phyloP scores from a whole-genome alignment of 2,329 filamentous ascomycete species.

The Tolypocladium nubicola region DNA sequence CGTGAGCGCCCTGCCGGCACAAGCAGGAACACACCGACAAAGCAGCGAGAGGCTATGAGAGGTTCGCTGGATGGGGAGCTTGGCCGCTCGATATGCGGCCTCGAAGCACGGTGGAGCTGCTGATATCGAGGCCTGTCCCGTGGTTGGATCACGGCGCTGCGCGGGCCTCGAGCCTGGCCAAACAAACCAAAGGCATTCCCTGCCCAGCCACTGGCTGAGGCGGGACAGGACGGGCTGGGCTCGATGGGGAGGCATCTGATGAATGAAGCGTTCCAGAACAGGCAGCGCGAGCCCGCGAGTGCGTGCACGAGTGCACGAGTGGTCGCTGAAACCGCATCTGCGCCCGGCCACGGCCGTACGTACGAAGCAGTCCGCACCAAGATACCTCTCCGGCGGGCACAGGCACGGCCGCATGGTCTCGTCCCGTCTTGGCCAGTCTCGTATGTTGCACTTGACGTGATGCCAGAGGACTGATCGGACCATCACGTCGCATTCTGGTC shows the following conservation, averaged over 20 bases:
- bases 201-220: background rate
- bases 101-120: constrained; percentile 21
- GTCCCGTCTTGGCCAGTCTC: background rate
- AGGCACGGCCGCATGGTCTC: background rate
- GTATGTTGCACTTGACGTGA: background rate
- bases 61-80: background rate
- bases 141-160: constrained; percentile 13
- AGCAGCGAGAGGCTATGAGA: constrained; percentile 9
- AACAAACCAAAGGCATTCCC: background rate
- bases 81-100: constrained; percentile 23
- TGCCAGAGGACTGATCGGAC: constrained; percentile 4
- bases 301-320: background rate
- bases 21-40: constrained; percentile 24
- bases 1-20: constrained; percentile 4
- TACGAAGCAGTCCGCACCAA: background rate
- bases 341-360: background rate
- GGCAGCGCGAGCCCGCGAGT: background rate
- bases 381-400: background rate
- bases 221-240: no score
- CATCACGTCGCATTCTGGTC: constrained; percentile 6
- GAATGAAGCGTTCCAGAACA: background rate
- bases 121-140: constrained; percentile 12
- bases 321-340: background rate
- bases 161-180: constrained; percentile 4
- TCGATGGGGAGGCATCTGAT: background rate